Evolutionary conservation across 2,329 filamentous ascomycete genomes (phyloP).

Genomic region (Chaetomium globosum): DNA sequence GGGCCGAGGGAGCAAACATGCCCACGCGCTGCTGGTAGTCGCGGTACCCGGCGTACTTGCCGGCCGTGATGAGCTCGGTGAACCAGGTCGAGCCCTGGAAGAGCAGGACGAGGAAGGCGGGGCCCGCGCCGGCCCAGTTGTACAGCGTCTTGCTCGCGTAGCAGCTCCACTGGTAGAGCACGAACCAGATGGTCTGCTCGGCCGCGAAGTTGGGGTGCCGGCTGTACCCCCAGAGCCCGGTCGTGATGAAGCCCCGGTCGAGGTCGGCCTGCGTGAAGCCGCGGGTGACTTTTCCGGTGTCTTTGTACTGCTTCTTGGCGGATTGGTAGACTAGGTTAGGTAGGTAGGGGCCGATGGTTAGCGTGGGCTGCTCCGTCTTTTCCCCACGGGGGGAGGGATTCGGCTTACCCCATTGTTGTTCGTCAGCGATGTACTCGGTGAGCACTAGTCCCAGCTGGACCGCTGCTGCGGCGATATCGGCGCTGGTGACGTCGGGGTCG

Average conservation of each 20-base stretch:
- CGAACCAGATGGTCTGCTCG: slow-evolving; percentile 88
- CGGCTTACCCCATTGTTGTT: slow-evolving; percentile 82
- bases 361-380: not conserved
- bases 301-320: slow-evolving; percentile 76
- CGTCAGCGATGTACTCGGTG: slow-evolving; percentile 80
- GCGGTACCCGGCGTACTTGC: slow-evolving; percentile 86
- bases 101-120: slow-evolving; percentile 69
- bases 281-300: slow-evolving; percentile 69
- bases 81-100: slow-evolving; percentile 90
- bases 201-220: slow-evolving; percentile 94
- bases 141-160: slow-evolving; percentile 69
- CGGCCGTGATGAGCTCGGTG: slow-evolving; percentile 76
- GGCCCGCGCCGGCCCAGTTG: slow-evolving; percentile 78
- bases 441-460: slow-evolving; percentile 55
- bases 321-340: slow-evolving; percentile 69
- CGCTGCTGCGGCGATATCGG: slow-evolving; percentile 54
- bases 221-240: slow-evolving; percentile 83
- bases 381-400: too few species aligned
- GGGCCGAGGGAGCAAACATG: slow-evolving; percentile 72
- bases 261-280: slow-evolving; percentile 72
- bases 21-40: slow-evolving; percentile 82
- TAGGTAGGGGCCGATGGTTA: not conserved
- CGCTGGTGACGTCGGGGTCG: slow-evolving; percentile 51
- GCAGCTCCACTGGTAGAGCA: slow-evolving; percentile 86
- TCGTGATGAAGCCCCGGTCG: slow-evolving; percentile 84